A percentile compares a stretch with the other conserved stretches of the same genome.
These are phyloP conservation scores for Termitomyces sp. DNA, from an alignment of 768 basidiomycete genomes.

Conservation along the genomic window DNA sequence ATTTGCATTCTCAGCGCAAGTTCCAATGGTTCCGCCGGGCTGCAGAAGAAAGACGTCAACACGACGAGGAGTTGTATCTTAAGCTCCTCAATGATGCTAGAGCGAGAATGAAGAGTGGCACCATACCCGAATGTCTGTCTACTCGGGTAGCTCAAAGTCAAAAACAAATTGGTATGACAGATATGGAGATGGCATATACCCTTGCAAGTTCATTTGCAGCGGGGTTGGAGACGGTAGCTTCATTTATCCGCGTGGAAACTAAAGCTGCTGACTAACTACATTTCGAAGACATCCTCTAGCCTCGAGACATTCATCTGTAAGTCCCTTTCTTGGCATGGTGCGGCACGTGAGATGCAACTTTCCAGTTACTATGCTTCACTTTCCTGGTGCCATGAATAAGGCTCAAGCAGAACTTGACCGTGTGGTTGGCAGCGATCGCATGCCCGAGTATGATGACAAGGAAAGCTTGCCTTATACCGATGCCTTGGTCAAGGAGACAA, in stretches of 20 bases:
- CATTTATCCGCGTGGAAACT: not conserved
- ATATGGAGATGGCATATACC: constrained; percentile 39
- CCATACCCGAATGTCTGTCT: constrained; percentile 34
- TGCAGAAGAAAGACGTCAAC: constrained; percentile 29
- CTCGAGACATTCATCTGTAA: constrained; percentile 8
- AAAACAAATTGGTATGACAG: constrained; percentile 31
- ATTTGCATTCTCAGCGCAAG: constrained; percentile 17
- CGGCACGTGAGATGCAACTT: not conserved
- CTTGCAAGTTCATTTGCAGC: constrained; percentile 41
- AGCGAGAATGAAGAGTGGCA: constrained; percentile 31
- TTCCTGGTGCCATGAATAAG: constrained; percentile 30
- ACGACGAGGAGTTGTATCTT: constrained; percentile 33
- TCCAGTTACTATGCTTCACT: constrained; percentile 33
- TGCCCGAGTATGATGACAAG: constrained; percentile 33
- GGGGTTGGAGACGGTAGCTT: constrained; percentile 27
- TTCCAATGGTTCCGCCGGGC: constrained; percentile 41
- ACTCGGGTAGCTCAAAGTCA: constrained; percentile 30
- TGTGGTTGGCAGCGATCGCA: constrained; percentile 29
- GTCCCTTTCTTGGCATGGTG: not conserved
- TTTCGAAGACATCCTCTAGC: not conserved
- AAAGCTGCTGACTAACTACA: not conserved
- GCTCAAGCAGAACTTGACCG: constrained; percentile 35
- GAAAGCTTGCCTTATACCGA: constrained; percentile 30
- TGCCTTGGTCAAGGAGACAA: constrained; percentile 33
- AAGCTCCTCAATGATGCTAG: constrained; percentile 38